phyloP scores from a whole-genome alignment of 2,329 filamentous ascomycete genomes.

The Sporothrix dimorphospora region DNA sequence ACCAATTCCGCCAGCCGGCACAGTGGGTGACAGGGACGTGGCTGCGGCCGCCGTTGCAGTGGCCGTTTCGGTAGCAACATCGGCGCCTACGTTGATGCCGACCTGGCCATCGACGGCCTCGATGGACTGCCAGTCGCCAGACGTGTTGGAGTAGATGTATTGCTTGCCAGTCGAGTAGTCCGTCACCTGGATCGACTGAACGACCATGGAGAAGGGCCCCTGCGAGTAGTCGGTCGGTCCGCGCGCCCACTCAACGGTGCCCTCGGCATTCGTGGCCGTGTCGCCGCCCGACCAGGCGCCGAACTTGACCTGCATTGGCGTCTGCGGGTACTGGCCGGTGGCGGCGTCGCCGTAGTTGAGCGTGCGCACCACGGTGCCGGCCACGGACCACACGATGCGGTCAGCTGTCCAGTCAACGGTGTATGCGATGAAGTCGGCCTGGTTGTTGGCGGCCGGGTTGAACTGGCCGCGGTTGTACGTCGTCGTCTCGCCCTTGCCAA shows the following conservation, averaged over 20 bases:
- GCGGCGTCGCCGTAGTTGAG: slow-evolving; percentile 68
- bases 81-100: slow-evolving; percentile 66
- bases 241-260: slow-evolving; percentile 88
- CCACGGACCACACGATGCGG: slow-evolving; percentile 85
- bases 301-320: slow-evolving; percentile 92
- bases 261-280: slow-evolving; percentile 67
- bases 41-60: slow-evolving; percentile 67
- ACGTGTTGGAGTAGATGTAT: slow-evolving; percentile 80
- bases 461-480: slow-evolving; percentile 87
- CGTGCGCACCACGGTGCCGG: slow-evolving; percentile 74
- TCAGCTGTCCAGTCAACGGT: slow-evolving; percentile 87
- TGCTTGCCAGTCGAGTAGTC: slow-evolving; percentile 92
- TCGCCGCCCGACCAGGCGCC: slow-evolving; percentile 94
- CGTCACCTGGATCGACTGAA: slow-evolving; percentile 73
- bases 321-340: slow-evolving; percentile 84
- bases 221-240: slow-evolving; percentile 81
- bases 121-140: slow-evolving; percentile 82
- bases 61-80: slow-evolving; percentile 51
- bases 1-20: slow-evolving; percentile 72
- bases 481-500: slow-evolving; percentile 85
- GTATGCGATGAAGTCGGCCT: slow-evolving; percentile 81
- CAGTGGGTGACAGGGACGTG: slow-evolving; percentile 62
- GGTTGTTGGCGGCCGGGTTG: slow-evolving; percentile 70
- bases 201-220: slow-evolving; percentile 84
- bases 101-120: slow-evolving; percentile 75